Evolutionary conservation across 2,329 filamentous ascomycete species (phyloP).

Genomic region (Ascomycota sp.): DNA sequence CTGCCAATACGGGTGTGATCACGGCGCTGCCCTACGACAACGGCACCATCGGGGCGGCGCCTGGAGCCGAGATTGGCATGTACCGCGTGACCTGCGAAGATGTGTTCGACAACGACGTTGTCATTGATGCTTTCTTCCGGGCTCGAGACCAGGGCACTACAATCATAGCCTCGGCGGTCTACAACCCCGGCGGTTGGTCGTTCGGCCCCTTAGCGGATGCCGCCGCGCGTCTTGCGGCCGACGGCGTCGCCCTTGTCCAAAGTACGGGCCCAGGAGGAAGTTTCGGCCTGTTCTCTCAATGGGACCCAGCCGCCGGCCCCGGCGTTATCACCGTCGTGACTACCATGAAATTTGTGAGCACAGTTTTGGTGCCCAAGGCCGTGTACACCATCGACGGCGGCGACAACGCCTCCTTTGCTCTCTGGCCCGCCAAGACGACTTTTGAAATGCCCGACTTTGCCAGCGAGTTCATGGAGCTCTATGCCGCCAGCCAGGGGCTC

Average conservation of each 20-base stretch:
- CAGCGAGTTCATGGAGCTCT: constrained; percentile 26
- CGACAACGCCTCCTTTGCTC: constrained; percentile 18
- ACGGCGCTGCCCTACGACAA: constrained; percentile 33
- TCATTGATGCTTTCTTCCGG: constrained; percentile 37
- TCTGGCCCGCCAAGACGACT: constrained; percentile 18
- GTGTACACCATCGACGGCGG: constrained; percentile 19
- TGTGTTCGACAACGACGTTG: constrained; percentile 28
- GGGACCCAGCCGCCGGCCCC: constrained; percentile 25
- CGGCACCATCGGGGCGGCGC: constrained; percentile 36
- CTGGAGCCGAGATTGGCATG: constrained; percentile 31
- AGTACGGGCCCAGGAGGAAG: no score
- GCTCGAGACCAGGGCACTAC: constrained; percentile 39
- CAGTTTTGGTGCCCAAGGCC: constrained; percentile 20
- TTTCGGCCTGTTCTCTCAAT: no score
- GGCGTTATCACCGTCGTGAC: constrained; percentile 27
- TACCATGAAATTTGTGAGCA: constrained; percentile 24
- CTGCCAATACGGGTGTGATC: constrained; percentile 41
- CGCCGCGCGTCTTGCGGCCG: constrained; percentile 29
- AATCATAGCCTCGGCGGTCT: constrained; percentile 35
- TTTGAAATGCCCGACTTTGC: constrained; percentile 24
- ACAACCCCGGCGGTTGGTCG: constrained; percentile 28
- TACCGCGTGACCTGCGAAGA: constrained; percentile 36
- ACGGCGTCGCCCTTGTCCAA: constrained; percentile 30
- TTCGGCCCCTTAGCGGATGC: constrained; percentile 29
- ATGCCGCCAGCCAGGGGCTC: constrained; percentile 27